Percentiles rank a stretch among this genome's conserved stretches.
Evolutionary conservation across 176 grass and related monocot species (phyloP).

Genomic region (Rhipidocladum racemiflorum): DNA sequence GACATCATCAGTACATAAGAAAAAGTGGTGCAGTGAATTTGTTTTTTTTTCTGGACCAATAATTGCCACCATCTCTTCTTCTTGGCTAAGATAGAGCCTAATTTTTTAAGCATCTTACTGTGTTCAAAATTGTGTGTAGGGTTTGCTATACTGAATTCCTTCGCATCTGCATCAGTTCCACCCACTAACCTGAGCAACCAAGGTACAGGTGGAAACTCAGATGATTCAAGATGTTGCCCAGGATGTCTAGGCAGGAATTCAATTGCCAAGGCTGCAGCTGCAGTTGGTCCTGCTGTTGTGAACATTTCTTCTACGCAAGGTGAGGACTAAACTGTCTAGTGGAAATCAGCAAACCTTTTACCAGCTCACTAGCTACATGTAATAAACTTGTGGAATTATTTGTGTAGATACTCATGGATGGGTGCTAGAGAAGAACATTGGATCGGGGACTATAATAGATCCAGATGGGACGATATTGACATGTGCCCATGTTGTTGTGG

Average conservation of each 20-base stretch:
- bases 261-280: conserved; percentile 69
- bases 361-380: neutral
- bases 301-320: conserved; percentile 62
- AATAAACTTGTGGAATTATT: conserved; percentile 12
- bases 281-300: conserved; percentile 71
- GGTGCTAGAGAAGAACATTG: conserved; percentile 41
- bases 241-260: conserved; percentile 62
- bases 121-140: conserved; percentile 24
- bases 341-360: neutral
- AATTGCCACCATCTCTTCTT: neutral
- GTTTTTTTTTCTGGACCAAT: neutral
- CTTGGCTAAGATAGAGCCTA: neutral
- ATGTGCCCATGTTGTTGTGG: conserved; percentile 78
- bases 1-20: neutral
- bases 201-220: conserved; percentile 38
- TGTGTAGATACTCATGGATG: conserved; percentile 53
- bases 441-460: conserved; percentile 87
- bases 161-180: conserved; percentile 26
- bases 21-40: neutral
- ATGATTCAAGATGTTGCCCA: conserved; percentile 50
- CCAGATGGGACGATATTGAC: conserved; percentile 86
- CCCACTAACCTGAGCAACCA: conserved; percentile 29
- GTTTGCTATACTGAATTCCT: conserved; percentile 37
- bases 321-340: conserved; percentile 12
- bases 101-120: neutral